phyloP scores from a whole-genome alignment of 257 asterid species.

The Solanum chiquidenum region DNA sequence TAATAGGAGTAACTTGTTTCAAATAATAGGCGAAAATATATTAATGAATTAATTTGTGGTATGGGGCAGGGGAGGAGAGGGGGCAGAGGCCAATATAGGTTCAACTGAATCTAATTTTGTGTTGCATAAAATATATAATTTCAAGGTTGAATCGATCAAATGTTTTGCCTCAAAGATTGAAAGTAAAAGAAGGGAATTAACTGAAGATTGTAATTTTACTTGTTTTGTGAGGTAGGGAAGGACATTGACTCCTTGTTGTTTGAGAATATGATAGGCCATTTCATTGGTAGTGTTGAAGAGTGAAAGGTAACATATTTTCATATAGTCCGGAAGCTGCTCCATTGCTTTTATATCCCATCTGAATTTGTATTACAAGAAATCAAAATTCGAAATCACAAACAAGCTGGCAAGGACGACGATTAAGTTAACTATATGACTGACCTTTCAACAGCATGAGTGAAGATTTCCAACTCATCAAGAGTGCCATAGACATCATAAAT shows the following conservation, averaged over 20 bases:
- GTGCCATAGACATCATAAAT: neutral
- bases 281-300: slow-evolving; percentile 8
- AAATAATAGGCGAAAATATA: too few species aligned
- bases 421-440: neutral
- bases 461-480: neutral
- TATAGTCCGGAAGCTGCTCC: slow-evolving; percentile 13
- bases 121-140: neutral
- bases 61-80: neutral
- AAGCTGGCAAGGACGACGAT: too few species aligned
- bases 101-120: neutral
- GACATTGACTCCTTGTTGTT: neutral
- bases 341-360: slow-evolving; percentile 10
- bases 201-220: neutral
- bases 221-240: neutral
- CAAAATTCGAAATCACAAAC: neutral
- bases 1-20: neutral
- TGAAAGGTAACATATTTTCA: slow-evolving; percentile 6
- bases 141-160: too few species aligned
- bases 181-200: neutral
- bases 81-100: too few species aligned
- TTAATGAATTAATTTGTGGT: neutral
- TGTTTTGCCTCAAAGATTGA: neutral
- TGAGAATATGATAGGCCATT: slow-evolving; percentile 6
- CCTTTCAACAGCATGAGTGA: neutral
- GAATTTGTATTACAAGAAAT: neutral